Base-by-base conservation (phyloP, 164 flowering plant genomes). In the Berberis vulgaris region DNA sequence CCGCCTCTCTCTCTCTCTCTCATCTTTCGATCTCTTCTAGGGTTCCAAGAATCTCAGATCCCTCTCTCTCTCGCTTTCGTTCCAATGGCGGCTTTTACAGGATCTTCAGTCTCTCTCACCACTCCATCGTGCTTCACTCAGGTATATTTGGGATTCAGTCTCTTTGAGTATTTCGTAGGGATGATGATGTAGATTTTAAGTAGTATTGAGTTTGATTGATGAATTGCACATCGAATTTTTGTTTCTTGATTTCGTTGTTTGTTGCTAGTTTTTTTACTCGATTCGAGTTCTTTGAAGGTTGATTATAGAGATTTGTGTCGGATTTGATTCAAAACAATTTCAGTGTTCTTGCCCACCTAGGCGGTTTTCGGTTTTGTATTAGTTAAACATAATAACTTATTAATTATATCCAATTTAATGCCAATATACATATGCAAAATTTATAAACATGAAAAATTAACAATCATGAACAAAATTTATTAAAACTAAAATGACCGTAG, bases 71-170 rank as follows among this genome's bases (percentile, higher is more conserved):
- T 26, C 26, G 26, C 26, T 26, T 59, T 49, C 26, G 26, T 26
- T 26, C 26, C 61, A 11, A 78, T 78, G 81, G 83, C 83, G 10
- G 46, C 76, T 60, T 3, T 65, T 49, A 2, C 80, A 11, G 80
- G 71, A 63, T 46, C 77, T 1, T 74, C 71, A n/a, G 38, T 76
- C 67, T 75, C 78, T 41, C 9, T 70, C 53, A 57, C 63, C 1
- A 50, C 71, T 57, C 64, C 69, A 11, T 62, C 67, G 47, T 39
- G 52, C 12, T n/a, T 47, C 12, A 66, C 41, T 42, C 60, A 62
- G 62, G 74, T 71, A 71, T 50, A 44, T 62, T 58, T 43, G 9
- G 5, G 43, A 3, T 26, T 26, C 26, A 40, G 12, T 7, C 46
- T 43, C 43, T 40, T 52, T 52, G 39, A 44, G 40, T 26, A 26